phyloP scores from a whole-genome alignment of 306 rosid species.

The Ormosia emarginata region DNA sequence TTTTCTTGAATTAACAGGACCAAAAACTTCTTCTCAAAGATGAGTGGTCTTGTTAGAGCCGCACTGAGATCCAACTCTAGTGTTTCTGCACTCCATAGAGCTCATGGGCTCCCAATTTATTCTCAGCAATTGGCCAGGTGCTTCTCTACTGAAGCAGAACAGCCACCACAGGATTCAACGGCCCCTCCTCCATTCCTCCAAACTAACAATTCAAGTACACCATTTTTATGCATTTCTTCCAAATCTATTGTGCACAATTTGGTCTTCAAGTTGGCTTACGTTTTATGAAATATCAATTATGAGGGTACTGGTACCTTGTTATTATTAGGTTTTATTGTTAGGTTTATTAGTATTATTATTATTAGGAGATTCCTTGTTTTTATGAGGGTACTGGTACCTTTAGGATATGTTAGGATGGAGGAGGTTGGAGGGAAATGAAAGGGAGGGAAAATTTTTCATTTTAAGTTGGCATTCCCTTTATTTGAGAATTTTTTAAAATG shows the following conservation, averaged over 20 bases:
- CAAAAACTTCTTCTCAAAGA: slow-evolving; percentile 9
- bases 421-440: background rate
- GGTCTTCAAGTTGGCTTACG: background rate
- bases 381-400: background rate
- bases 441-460: background rate
- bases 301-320: too few relatives aligned
- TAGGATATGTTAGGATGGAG: background rate
- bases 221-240: background rate
- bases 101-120: slow-evolving; percentile 23
- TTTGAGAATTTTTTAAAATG: background rate
- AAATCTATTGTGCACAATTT: background rate
- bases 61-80: slow-evolving; percentile 41
- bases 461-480: background rate
- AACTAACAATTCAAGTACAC: slow-evolving; percentile 38
- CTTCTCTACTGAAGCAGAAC: slow-evolving; percentile 60
- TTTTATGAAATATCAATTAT: slow-evolving; percentile 5
- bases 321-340: background rate
- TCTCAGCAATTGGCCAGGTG: slow-evolving; percentile 25
- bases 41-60: slow-evolving; percentile 48
- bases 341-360: background rate
- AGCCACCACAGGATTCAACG: slow-evolving; percentile 34
- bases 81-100: slow-evolving; percentile 13
- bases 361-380: background rate
- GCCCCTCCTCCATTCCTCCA: slow-evolving; percentile 23
- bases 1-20: background rate